Base-by-base conservation (phyloP, 495 filamentous ascomycete species). In the Beverwykella pulmonaria region DNA sequence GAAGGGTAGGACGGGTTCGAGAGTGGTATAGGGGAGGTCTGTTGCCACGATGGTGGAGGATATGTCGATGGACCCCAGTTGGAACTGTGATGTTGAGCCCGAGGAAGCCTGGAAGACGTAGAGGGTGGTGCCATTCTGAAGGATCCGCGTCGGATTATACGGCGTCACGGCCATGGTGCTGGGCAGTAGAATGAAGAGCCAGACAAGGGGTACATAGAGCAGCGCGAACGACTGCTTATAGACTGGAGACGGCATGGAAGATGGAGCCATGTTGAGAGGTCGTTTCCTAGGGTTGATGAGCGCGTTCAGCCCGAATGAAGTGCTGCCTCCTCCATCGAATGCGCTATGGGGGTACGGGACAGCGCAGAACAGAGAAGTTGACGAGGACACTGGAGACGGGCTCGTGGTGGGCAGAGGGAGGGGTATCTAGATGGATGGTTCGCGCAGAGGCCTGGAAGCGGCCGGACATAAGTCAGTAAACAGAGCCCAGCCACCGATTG, bases 71-170 rank as follows among this genome's bases (percentile, higher is more conserved):
- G 87, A 80, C 15, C 88, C 80, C 15, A 95, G 80, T 66, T 82
- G 74, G 41, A 80, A 74, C 22, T 74, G 75, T 29, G 67, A 54
- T 69, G 75, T 78, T 63, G 76, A 80, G 34, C 32, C 19, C 73
- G 74, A 77, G 55, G 76, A 78, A 60, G 79, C 77, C 64, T 74
- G 79, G 63, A 93, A 83, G 60, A 92, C 79, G 73, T 92, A 93
- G 34, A 79, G 75, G 59, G 81, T 61, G 47, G 80, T 74, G 67
- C 81, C 80, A 44, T 82, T 78, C 30, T 76, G 79, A 49, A 84
- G 78, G 20, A 93, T 81, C 23, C 80, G 83, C 0, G 92, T 90
- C 0, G 92, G 90, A 25, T 83, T 85, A 79, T 95, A 96, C 30
- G 90, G 91, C 25, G 91, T 79, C 23, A 64, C 53, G 27, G 75